Evolutionary conservation across 73 alveolate species (phyloP).

Genomic region (Effrenium voratum): DNA sequence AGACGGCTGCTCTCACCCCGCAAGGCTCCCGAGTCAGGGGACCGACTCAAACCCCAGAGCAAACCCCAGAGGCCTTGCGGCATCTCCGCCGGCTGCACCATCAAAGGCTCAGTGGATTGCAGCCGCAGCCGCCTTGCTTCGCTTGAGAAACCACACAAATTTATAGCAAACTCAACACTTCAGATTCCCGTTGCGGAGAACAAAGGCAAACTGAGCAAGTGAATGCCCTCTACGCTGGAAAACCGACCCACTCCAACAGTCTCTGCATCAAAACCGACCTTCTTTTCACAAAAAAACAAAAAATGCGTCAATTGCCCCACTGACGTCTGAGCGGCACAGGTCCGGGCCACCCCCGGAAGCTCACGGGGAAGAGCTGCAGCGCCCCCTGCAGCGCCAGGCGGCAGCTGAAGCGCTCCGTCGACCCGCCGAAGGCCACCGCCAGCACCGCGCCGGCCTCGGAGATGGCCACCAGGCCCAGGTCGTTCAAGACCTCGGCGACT

Average conservation of each 20-base stretch:
- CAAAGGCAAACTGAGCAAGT: no score
- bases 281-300: neutral
- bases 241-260: no score
- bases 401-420: constrained; percentile 9
- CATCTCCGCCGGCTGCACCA: neutral
- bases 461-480: constrained; percentile 52
- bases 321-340: no score
- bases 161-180: neutral
- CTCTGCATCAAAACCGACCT: no score
- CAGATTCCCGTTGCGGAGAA: no score
- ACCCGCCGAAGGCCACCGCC: constrained; percentile 46
- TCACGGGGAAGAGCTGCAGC: constrained; percentile 32
- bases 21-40: no score
- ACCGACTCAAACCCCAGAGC: constrained; percentile 21
- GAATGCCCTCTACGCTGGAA: no score
- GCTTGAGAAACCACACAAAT: neutral
- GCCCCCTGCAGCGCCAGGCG: constrained; percentile 23
- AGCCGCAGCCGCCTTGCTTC: constrained; percentile 48
- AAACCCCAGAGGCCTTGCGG: neutral
- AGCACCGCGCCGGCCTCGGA: constrained; percentile 9
- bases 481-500: constrained; percentile 56
- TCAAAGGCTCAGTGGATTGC: constrained; percentile 24
- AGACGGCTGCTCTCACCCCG: neutral
- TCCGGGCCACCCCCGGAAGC: constrained; percentile 65
- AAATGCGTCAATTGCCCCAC: no score